These are phyloP conservation scores for Luffa aegyptiaca DNA, from an alignment of 306 rosid genomes.

Conservation along the genomic window DNA sequence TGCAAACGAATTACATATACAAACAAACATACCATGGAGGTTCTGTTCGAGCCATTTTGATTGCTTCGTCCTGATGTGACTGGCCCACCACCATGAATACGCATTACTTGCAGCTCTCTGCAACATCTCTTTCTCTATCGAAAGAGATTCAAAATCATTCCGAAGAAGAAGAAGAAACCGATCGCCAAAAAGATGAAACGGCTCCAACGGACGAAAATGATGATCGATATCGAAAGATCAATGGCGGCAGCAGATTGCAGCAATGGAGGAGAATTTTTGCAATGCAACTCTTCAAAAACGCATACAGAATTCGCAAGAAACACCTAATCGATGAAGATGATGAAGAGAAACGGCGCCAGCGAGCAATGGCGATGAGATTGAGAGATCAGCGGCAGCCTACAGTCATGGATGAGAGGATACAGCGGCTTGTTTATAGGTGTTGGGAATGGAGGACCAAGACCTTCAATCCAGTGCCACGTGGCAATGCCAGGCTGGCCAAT, in stretches of 20 bases:
- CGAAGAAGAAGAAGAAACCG: not conserved
- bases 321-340: not conserved
- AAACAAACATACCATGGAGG: conserved; percentile 50
- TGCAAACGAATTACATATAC: not conserved
- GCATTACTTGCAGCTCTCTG: conserved; percentile 93
- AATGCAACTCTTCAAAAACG: not conserved
- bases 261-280: not conserved
- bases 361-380: conserved; percentile 14
- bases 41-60: conserved; percentile 96
- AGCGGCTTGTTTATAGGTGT: conserved; percentile 35
- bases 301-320: not conserved
- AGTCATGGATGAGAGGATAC: conserved; percentile 44
- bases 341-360: not conserved
- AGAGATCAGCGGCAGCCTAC: conserved; percentile 2
- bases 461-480: conserved; percentile 10
- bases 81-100: conserved; percentile 99
- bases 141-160: conserved; percentile 5
- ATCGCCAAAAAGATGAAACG: not conserved
- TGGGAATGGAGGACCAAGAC: conserved; percentile 19
- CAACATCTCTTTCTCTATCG: conserved; percentile 42
- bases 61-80: conserved; percentile 93
- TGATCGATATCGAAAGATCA: not conserved
- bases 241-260: not conserved
- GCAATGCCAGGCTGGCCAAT: conserved; percentile 12
- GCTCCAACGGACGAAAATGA: not conserved